Evolutionary conservation across 257 asterid species (phyloP).

Genomic region (Penstemon eatonii): DNA sequence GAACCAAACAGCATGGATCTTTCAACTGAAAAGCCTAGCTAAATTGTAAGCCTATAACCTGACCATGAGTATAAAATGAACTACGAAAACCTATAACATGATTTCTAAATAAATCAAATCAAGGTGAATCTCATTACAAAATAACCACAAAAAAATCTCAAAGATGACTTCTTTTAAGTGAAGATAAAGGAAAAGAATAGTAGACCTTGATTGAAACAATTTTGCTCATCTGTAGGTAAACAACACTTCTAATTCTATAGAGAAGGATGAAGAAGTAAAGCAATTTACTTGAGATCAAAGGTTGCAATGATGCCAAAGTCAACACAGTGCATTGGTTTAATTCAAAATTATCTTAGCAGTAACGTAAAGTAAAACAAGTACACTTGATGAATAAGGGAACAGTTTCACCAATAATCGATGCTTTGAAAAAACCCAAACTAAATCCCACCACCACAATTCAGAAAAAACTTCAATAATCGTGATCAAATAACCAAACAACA

Average conservation of each 20-base stretch:
- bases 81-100: background rate
- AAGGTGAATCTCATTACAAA: background rate
- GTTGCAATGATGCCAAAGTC: conserved; percentile 27
- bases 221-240: background rate
- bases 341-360: conserved; percentile 29
- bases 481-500: conserved; percentile 1
- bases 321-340: conserved; percentile 16
- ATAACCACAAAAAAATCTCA: too few relatives aligned
- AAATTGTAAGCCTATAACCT: conserved; percentile 6
- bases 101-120: conserved; percentile 8
- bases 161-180: too few relatives aligned
- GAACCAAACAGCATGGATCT: conserved; percentile 1
- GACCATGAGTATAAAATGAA: conserved; percentile 1
- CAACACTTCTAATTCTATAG: background rate
- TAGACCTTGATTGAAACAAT: background rate
- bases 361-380: conserved; percentile 32
- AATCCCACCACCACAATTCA: conserved; percentile 25
- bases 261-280: conserved; percentile 1
- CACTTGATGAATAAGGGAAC: conserved; percentile 30
- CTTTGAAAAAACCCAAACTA: conserved; percentile 7
- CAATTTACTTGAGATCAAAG: conserved; percentile 33
- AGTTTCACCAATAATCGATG: conserved; percentile 25
- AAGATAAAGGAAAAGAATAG: conserved; percentile 1
- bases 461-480: conserved; percentile 6
- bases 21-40: conserved; percentile 3